A percentile compares a stretch with the other conserved stretches of the same genome.
Conservation (phyloP, 306 rosid species). For the Hippophae rhamnoides region DNA sequence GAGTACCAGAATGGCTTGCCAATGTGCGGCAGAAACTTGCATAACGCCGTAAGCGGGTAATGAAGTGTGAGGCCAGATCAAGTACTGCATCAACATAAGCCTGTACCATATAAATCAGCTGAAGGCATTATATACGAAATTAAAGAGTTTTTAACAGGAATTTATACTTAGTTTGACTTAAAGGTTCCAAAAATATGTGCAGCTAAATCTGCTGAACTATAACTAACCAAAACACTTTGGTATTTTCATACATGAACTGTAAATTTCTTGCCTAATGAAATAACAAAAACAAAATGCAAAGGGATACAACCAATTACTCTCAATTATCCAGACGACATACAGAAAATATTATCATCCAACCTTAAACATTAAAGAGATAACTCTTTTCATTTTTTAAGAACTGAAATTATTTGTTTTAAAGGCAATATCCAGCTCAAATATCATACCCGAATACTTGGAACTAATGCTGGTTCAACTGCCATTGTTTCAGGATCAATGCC, state of each 20-base stretch:
- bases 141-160: background rate
- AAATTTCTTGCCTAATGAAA: no score
- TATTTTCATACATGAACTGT: no score
- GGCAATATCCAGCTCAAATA: constrained; percentile 9
- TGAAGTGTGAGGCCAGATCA: constrained; percentile 97
- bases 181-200: no score
- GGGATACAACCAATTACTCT: no score
- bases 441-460: constrained; percentile 72
- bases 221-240: no score
- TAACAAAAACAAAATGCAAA: no score
- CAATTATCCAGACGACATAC: no score
- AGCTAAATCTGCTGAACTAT: no score
- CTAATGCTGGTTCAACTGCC: constrained; percentile 83
- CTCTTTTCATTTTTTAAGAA: background rate
- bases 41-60: constrained; percentile 93
- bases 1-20: constrained; percentile 94
- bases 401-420: background rate
- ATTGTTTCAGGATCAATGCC: constrained; percentile 79
- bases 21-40: constrained; percentile 99
- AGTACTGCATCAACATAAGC: constrained; percentile 96
- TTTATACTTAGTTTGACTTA: background rate
- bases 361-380: no score
- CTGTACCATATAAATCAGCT: constrained; percentile 37
- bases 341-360: no score
- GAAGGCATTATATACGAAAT: constrained; percentile 5